These are phyloP conservation scores for Fusarium sp. DNA, from an alignment of 2,329 filamentous ascomycete genomes.

Conservation along the genomic window DNA sequence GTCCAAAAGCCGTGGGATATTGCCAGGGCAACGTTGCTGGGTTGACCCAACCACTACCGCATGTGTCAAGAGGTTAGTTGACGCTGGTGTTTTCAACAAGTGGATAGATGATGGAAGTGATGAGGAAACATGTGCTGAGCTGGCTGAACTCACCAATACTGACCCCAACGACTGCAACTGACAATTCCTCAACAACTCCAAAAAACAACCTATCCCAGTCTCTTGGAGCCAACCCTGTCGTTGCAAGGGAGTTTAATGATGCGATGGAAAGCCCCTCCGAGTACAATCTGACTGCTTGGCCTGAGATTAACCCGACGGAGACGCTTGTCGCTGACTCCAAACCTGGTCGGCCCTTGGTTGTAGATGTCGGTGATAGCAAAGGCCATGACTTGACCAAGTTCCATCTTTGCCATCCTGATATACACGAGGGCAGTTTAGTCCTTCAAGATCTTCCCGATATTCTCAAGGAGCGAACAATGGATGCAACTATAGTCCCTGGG, in stretches of 20 bases:
- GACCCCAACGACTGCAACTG: conserved; percentile 47
- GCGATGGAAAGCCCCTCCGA: conserved; percentile 52
- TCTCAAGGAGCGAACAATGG: conserved; percentile 39
- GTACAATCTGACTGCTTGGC: conserved; percentile 51
- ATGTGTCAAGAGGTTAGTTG: conserved; percentile 51
- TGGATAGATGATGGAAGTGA: conserved; percentile 47
- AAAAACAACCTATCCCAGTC: conserved; percentile 47
- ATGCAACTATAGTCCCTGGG: conserved; percentile 46
- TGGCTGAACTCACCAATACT: conserved; percentile 47
- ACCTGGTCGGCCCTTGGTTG: conserved; percentile 44
- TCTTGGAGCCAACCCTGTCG: conserved; percentile 42
- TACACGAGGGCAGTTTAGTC: conserved; percentile 43
- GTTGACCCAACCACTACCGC: conserved; percentile 47
- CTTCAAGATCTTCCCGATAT: conserved; percentile 50
- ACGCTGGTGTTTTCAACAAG: conserved; percentile 49
- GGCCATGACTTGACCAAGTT: conserved; percentile 52
- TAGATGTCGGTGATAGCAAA: conserved; percentile 51
- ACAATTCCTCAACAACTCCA: conserved; percentile 45
- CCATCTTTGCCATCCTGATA: conserved; percentile 40
- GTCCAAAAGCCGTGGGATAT: conserved; percentile 52
- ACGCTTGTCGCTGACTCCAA: conserved; percentile 43
- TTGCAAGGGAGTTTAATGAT: conserved; percentile 48
- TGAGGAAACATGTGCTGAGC: conserved; percentile 44
- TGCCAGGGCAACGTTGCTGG: conserved; percentile 52
- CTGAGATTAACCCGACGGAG: conserved; percentile 48